Evolutionary conservation across 2,329 filamentous ascomycete species (phyloP).

Genomic region (Zymoseptoria passerinii): DNA sequence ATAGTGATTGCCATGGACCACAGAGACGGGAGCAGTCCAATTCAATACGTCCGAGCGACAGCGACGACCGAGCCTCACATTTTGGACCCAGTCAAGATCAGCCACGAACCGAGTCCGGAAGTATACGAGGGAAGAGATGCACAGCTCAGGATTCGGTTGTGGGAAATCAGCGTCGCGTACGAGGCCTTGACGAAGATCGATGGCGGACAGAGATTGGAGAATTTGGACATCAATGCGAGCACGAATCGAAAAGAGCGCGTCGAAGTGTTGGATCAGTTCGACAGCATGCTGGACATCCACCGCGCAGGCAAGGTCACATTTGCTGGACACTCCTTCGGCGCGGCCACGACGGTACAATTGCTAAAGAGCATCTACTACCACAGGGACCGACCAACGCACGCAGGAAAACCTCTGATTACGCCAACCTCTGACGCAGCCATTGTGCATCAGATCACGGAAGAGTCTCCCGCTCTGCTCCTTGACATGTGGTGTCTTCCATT

Average conservation of each 20-base stretch:
- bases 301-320: conserved; percentile 66
- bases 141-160: conserved; percentile 66
- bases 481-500: conserved; percentile 77
- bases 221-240: conserved; percentile 38
- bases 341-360: conserved; percentile 64
- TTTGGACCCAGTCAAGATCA: conserved; percentile 39
- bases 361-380: conserved; percentile 71
- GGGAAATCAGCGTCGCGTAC: conserved; percentile 67
- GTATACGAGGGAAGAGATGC: conserved; percentile 59
- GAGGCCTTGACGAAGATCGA: conserved; percentile 62
- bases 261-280: conserved; percentile 51
- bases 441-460: conserved; percentile 57
- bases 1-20: conserved; percentile 77
- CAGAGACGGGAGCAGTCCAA: conserved; percentile 68
- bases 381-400: conserved; percentile 27
- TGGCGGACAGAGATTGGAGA: conserved; percentile 39
- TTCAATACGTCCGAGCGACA: conserved; percentile 62
- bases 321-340: conserved; percentile 74
- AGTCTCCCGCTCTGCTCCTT: conserved; percentile 59
- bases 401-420: conserved; percentile 52
- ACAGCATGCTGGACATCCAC: conserved; percentile 56
- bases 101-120: conserved; percentile 54
- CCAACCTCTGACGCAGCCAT: conserved; percentile 51
- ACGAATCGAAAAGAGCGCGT: conserved; percentile 29
- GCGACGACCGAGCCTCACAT: conserved; percentile 32